These are phyloP conservation scores for Trichosporon coremiiforme DNA, from an alignment of 1,284 basidiomycete genomes.

Conservation along the genomic window DNA sequence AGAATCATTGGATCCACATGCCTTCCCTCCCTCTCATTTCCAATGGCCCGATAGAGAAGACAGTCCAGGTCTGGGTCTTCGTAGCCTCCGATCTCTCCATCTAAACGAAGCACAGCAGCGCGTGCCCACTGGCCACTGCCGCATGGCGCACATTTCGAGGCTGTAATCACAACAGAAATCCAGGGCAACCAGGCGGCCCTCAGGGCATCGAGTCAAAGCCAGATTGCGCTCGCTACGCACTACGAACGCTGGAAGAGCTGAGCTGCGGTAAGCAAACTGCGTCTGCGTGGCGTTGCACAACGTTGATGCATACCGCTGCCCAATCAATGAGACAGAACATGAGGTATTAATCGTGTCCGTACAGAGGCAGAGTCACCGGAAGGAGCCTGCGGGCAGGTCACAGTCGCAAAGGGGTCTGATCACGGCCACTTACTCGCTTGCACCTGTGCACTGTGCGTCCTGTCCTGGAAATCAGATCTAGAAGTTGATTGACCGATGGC, in stretches of 20 bases:
- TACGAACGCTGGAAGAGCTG: neutral
- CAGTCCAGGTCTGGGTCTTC: neutral
- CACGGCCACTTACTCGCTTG: neutral
- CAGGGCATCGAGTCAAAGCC: neutral
- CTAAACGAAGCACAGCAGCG: neutral
- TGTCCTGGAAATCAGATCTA: neutral
- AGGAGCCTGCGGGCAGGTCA: neutral
- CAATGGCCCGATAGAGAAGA: neutral
- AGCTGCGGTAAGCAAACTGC: neutral
- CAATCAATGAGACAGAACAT: neutral
- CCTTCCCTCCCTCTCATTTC: no score
- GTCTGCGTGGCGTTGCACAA: neutral
- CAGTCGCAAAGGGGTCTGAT: neutral
- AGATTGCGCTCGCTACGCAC: neutral
- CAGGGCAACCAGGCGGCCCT: neutral
- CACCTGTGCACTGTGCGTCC: neutral
- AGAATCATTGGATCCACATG: neutral
- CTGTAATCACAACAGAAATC: neutral
- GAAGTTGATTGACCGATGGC: constrained; percentile 1
- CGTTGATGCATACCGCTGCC: neutral
- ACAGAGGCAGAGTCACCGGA: neutral
- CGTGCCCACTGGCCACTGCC: constrained; percentile 1
- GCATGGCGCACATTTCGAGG: constrained; percentile 3
- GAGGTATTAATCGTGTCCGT: neutral
- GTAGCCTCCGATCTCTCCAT: neutral